These are phyloP conservation scores for Aspergillus latus DNA, from an alignment of 2,329 filamentous ascomycete genomes.

Conservation along the genomic window DNA sequence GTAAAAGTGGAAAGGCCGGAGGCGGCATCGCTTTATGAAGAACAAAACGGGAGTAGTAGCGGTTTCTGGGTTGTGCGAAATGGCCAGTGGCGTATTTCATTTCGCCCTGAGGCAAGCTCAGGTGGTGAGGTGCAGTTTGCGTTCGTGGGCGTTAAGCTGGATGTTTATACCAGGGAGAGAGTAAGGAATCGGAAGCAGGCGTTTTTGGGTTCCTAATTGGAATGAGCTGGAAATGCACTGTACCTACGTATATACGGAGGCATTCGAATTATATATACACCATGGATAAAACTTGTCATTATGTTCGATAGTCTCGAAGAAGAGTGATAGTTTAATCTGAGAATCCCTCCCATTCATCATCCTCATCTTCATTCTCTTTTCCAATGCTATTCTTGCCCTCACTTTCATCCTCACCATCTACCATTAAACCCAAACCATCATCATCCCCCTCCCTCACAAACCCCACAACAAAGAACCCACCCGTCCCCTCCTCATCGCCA, in stretches of 20 bases:
- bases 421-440: constrained; percentile 24
- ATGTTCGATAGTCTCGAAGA: not conserved
- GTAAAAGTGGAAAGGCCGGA: constrained; percentile 5
- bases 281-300: not conserved
- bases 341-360: constrained; percentile 49
- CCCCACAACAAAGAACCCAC: constrained; percentile 93
- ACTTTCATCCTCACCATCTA: constrained; percentile 10
- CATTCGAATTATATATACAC: not conserved
- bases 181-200: constrained; percentile 63
- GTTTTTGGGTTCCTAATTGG: constrained; percentile 54
- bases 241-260: not conserved
- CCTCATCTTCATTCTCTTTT: constrained; percentile 28
- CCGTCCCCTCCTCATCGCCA: constrained; percentile 76
- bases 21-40: constrained; percentile 5
- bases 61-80: constrained; percentile 63
- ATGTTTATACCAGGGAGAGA: constrained; percentile 66
- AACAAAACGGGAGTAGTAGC: constrained; percentile 15
- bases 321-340: constrained; percentile 32
- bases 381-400: constrained; percentile 18
- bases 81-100: constrained; percentile 70
- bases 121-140: constrained; percentile 64
- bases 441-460: constrained; percentile 65
- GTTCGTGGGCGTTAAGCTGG: constrained; percentile 72
- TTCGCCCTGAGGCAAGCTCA: constrained; percentile 52
- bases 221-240: not conserved